Base-by-base conservation (phyloP, 1,139 yeast species). In the Saccharomyces hybrid region DNA sequence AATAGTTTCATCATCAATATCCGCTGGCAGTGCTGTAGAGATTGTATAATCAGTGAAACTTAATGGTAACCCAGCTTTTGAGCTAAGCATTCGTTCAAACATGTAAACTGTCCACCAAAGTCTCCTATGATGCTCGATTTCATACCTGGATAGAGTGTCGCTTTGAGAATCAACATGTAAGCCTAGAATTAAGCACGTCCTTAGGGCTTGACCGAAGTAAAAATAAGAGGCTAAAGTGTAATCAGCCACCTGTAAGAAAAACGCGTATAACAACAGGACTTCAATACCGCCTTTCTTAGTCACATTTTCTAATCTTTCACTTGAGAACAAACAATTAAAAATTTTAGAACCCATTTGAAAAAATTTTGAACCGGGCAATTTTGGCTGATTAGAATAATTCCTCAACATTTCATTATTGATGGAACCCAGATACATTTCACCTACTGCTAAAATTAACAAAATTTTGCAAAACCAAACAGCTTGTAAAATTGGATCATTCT, bases 41-140 rank as follows among this genome's bases (percentile, higher is more conserved):
- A 88, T 86, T 59, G 88, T 84, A 61, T 85, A 88, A 66, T 88
- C 96, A 1, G 88, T 83, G 59, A 88, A 78, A 54, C 91, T 83
- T 48, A 87, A 70, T 0, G 96, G 96, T 42, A 88, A 73, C 0
- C 96, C 96, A 1, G 93, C 91, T 64, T 88, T 88, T 11, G 95
- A 85, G 20, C 90, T 84, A 49, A 88, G 72, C 89, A 88, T 88
- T 67, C 95, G 72, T 71, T 88, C 96, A 65, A 85, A 85, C 88
- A 87, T 87, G 70, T 87, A 88, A 9, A 88, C 91, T 0, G 96
- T 87, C 96, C 96, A 88, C 93, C 95, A 88, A 23, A 88, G 72
- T 61, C 96, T 74, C 65, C 96, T 75, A 60, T 95, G 74, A 68
- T 88, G 96, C 62, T 88, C 96, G 53, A 86, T 70, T 64, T 86